Percentiles rank a stretch among this genome's conserved stretches.
phyloP scores from a whole-genome alignment of 495 filamentous ascomycete genomes.

The Extremus antarcticus region DNA sequence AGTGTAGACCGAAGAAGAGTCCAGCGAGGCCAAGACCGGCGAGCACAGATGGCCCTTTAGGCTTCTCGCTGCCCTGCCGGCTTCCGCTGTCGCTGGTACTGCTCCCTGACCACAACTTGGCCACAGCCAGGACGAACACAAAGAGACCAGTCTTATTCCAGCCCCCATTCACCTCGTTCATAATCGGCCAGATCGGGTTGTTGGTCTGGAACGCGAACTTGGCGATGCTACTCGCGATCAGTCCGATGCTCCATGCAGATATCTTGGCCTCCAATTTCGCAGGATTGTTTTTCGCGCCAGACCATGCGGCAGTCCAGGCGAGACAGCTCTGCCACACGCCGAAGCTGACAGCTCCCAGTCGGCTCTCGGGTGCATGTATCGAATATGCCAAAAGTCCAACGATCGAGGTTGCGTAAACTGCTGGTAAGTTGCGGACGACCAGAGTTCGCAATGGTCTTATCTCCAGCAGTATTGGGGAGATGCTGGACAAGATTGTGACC shows the following conservation, averaged over 20 bases:
- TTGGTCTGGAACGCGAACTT: conserved; percentile 96
- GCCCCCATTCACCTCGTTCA: conserved; percentile 80
- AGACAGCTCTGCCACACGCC: conserved; percentile 68
- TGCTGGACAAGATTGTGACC: conserved; percentile 69
- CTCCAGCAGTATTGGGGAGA: conserved; percentile 71
- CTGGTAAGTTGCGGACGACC: conserved; percentile 54
- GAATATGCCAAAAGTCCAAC: conserved; percentile 68
- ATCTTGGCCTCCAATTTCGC: conserved; percentile 69
- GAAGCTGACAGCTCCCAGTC: conserved; percentile 72
- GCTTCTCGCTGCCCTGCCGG: conserved; percentile 3
- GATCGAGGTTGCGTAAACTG: conserved; percentile 65
- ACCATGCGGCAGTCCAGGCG: conserved; percentile 70
- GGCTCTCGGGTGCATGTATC: conserved; percentile 57
- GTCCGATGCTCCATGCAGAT: conserved; percentile 66
- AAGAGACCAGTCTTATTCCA: conserved; percentile 77
- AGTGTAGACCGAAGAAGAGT: conserved; percentile 84
- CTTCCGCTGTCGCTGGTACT: conserved; percentile 29
- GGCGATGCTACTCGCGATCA: conserved; percentile 72
- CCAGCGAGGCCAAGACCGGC: conserved; percentile 71
- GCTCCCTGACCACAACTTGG: conserved; percentile 31
- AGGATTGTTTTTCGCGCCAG: conserved; percentile 63
- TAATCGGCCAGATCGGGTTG: conserved; percentile 93
- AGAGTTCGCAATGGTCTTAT: conserved; percentile 57
- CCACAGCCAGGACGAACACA: conserved; percentile 62
- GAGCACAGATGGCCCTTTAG: conserved; percentile 58